Evolutionary conservation across 2,329 filamentous ascomycete genomes (phyloP).

Genomic region (Leptographium galeiforme): DNA sequence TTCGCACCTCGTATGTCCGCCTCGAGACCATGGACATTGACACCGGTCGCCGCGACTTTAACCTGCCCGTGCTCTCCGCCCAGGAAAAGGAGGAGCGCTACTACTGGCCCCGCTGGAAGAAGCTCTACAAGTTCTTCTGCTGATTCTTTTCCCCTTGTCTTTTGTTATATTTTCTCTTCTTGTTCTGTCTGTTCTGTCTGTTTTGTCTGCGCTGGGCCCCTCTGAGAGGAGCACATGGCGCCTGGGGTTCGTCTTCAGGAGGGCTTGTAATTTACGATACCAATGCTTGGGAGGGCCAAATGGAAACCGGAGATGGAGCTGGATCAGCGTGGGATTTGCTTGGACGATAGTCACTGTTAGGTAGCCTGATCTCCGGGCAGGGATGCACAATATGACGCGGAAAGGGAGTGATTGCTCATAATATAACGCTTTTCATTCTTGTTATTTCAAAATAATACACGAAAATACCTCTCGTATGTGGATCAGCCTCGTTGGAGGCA

Average conservation of each 20-base stretch:
- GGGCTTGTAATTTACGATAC: neutral
- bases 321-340: neutral
- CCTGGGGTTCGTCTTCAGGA: neutral
- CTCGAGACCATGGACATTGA: slow-evolving; percentile 70
- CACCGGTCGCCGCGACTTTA: slow-evolving; percentile 75
- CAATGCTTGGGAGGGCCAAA: neutral
- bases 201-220: neutral
- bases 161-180: neutral
- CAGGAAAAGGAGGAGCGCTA: slow-evolving; percentile 67
- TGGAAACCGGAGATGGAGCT: neutral
- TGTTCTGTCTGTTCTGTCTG: neutral
- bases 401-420: neutral
- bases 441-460: neutral
- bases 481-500: neutral
- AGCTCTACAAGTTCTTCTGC: slow-evolving; percentile 59
- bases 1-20: slow-evolving; percentile 53
- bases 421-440: neutral
- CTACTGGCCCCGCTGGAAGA: slow-evolving; percentile 66
- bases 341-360: neutral
- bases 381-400: neutral
- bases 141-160: slow-evolving; percentile 19
- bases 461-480: neutral
- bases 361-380: neutral
- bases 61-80: slow-evolving; percentile 62
- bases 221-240: neutral